Evolutionary conservation across 345 rosid species (phyloP).

Genomic region (Hevea brasiliensis): DNA sequence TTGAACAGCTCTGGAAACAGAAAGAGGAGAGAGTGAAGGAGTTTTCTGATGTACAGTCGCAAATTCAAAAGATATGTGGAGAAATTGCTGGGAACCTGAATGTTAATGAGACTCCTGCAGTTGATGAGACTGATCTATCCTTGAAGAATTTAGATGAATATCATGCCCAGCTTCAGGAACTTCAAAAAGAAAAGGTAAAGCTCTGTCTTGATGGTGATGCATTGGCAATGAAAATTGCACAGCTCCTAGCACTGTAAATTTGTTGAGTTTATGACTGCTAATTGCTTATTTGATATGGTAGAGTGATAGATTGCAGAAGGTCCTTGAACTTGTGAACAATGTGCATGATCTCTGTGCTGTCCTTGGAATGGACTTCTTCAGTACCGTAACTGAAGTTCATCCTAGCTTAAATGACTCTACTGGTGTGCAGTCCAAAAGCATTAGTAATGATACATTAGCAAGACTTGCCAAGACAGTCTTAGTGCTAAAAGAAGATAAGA

Average conservation of each 20-base stretch:
- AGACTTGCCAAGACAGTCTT: conserved; percentile 76
- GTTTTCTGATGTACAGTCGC: conserved; percentile 75
- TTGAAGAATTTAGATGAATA: conserved; percentile 77
- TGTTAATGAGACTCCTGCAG: conserved; percentile 51
- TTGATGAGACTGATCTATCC: conserved; percentile 82
- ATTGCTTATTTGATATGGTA: conserved; percentile 34
- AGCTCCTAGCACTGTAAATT: conserved; percentile 7
- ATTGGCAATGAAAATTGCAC: background rate
- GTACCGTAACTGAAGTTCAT: conserved; percentile 82
- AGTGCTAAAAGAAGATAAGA: conserved; percentile 79
- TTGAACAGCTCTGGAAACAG: conserved; percentile 88
- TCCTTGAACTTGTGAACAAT: conserved; percentile 84
- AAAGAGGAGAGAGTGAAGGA: conserved; percentile 83
- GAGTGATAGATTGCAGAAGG: conserved; percentile 90
- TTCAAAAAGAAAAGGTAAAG: conserved; percentile 85
- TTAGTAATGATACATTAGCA: conserved; percentile 84
- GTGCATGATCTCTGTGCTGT: conserved; percentile 93
- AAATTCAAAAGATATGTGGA: conserved; percentile 84
- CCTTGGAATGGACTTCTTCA: conserved; percentile 84
- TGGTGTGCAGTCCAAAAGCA: conserved; percentile 73
- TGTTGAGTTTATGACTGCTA: conserved; percentile 1
- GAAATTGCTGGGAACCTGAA: conserved; percentile 74
- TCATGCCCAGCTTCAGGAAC: conserved; percentile 78
- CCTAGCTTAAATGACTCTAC: conserved; percentile 84
- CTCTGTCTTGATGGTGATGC: background rate